These are phyloP conservation scores for Gleditsia sinensis DNA, from an alignment of 306 rosid genomes.

Conservation along the genomic window DNA sequence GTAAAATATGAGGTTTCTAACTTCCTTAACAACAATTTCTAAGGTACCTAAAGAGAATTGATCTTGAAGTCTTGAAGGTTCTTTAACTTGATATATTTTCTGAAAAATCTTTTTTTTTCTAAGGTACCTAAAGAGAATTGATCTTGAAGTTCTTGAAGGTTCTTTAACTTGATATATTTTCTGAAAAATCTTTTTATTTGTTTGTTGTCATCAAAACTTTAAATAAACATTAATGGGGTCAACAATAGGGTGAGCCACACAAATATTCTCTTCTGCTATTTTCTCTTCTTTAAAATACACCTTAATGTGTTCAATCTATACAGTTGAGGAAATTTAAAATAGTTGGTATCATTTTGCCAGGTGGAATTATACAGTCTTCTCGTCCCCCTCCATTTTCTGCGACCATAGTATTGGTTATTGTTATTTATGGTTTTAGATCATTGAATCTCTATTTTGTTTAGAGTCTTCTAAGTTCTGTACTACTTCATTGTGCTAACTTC, in stretches of 20 bases:
- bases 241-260: not conserved
- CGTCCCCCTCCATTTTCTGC: not conserved
- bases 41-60: too few relatives aligned
- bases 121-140: too few relatives aligned
- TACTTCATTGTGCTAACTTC: constrained; percentile 18
- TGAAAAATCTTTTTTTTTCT: too few relatives aligned
- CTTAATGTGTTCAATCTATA: not conserved
- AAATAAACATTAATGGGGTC: too few relatives aligned
- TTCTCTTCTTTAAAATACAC: not conserved
- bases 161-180: too few relatives aligned
- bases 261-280: not conserved
- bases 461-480: constrained; percentile 7
- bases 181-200: too few relatives aligned
- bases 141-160: too few relatives aligned
- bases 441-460: constrained; percentile 7
- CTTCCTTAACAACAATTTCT: too few relatives aligned
- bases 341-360: not conserved
- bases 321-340: not conserved
- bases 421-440: constrained; percentile 1
- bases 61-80: too few relatives aligned
- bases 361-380: not conserved
- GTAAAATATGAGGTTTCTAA: too few relatives aligned
- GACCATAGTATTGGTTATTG: not conserved
- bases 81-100: too few relatives aligned
- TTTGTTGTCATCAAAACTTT: too few relatives aligned